A percentile compares a stretch with the other conserved stretches of the same genome.
These are phyloP conservation scores for Aaosphaeria pasadenensis DNA, from an alignment of 2,329 filamentous ascomycete species.

Conservation along the genomic window DNA sequence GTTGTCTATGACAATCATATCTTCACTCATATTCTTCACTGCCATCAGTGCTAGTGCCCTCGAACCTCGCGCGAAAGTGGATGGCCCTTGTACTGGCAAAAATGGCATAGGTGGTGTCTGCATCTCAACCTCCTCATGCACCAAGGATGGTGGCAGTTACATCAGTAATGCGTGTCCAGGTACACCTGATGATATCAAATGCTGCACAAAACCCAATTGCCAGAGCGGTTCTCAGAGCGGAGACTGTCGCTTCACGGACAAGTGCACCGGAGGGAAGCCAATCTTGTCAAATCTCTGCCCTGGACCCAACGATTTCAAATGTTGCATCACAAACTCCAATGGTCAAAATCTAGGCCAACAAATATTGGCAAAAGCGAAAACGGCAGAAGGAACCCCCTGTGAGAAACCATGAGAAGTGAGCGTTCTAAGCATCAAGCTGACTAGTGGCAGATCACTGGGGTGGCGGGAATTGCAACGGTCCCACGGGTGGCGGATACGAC, in stretches of 20 bases:
- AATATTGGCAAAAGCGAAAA: slow-evolving; percentile 16
- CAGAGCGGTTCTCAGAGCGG: slow-evolving; percentile 9
- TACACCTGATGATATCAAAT: slow-evolving; percentile 18
- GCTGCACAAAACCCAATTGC: slow-evolving; percentile 17
- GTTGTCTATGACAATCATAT: no score
- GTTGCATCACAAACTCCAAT: slow-evolving; percentile 10
- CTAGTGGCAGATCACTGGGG: slow-evolving; percentile 14
- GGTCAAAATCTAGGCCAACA: slow-evolving; percentile 11
- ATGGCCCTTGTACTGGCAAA: slow-evolving; percentile 16
- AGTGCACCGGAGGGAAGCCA: slow-evolving; percentile 11
- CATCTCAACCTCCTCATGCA: slow-evolving; percentile 13
- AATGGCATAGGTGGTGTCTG: slow-evolving; percentile 14
- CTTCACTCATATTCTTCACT: no score
- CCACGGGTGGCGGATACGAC: slow-evolving; percentile 18
- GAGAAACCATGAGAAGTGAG: neutral
- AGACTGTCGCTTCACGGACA: slow-evolving; percentile 14
- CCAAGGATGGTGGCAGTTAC: slow-evolving; percentile 10
- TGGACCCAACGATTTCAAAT: slow-evolving; percentile 13
- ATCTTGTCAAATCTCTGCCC: slow-evolving; percentile 11
- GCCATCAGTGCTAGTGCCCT: no score
- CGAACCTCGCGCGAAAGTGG: neutral
- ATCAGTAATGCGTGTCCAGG: slow-evolving; percentile 17
- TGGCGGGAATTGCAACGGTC: slow-evolving; percentile 18
- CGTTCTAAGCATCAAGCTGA: neutral
- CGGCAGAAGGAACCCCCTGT: slow-evolving; percentile 15